These are phyloP conservation scores for Penicillium dipodomyicola DNA, from an alignment of 495 filamentous ascomycete genomes.

Conservation along the genomic window DNA sequence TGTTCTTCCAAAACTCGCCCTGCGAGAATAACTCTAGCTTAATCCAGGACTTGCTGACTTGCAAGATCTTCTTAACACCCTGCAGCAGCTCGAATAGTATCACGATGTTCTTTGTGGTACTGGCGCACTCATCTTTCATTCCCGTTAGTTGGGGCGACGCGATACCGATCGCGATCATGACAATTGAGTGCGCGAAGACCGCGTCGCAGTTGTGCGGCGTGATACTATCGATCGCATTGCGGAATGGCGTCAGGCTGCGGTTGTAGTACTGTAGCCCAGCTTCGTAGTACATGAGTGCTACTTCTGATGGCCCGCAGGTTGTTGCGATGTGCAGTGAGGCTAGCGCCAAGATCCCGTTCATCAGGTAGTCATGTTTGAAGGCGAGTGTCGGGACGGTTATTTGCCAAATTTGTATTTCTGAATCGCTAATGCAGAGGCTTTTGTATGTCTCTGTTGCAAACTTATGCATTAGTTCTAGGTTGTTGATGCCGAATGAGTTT, in stretches of 20 bases:
- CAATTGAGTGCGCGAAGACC: constrained; percentile 47
- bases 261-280: constrained; percentile 47
- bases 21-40: constrained; percentile 24
- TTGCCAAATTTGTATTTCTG: constrained; percentile 28
- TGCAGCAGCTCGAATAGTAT: constrained; percentile 31
- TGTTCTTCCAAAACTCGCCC: constrained; percentile 19
- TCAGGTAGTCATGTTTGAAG: constrained; percentile 46
- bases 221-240: constrained; percentile 40
- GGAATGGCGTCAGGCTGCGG: constrained; percentile 41
- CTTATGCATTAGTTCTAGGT: constrained; percentile 30
- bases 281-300: constrained; percentile 37
- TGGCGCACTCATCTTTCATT: constrained; percentile 13
- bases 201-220: constrained; percentile 43
- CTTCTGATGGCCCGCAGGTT: constrained; percentile 20
- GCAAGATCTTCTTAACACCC: constrained; percentile 32
- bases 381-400: constrained; percentile 42
- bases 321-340: constrained; percentile 51
- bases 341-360: constrained; percentile 51
- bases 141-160: constrained; percentile 37
- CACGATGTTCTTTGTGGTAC: constrained; percentile 30
- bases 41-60: constrained; percentile 26
- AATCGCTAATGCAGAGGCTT: constrained; percentile 24
- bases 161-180: constrained; percentile 44
- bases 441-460: constrained; percentile 25
- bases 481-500: constrained; percentile 14